Evolutionary conservation across 495 filamentous ascomycete species (phyloP).

Genomic region (Beverwykella pulmonaria): DNA sequence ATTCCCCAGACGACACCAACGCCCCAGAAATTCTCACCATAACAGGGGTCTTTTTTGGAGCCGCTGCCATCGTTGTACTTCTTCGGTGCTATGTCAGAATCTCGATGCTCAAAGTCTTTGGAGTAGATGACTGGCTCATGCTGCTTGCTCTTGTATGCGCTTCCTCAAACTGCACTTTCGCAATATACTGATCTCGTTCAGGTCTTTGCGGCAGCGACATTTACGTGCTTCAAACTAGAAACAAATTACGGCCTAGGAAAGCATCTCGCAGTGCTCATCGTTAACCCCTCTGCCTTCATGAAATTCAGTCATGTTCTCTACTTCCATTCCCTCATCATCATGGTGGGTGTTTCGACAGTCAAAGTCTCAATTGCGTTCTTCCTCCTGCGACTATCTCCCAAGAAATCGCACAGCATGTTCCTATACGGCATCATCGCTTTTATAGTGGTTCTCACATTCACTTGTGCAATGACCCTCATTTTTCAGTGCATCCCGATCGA

Average conservation of each 20-base stretch:
- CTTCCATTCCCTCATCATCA: constrained; percentile 34
- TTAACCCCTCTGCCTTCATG: constrained; percentile 12
- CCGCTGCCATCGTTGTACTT: constrained; percentile 34
- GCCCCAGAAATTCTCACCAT: constrained; percentile 37
- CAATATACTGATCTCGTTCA: constrained; percentile 4
- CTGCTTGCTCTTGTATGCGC: constrained; percentile 36
- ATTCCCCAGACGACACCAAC: constrained; percentile 37
- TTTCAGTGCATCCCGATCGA: constrained; percentile 40
- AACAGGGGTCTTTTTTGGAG: constrained; percentile 33
- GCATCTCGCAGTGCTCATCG: constrained; percentile 33
- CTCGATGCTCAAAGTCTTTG: constrained; percentile 42
- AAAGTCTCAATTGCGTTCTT: constrained; percentile 45
- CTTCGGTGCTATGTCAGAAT: constrained; percentile 42
- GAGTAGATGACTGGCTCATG: constrained; percentile 44
- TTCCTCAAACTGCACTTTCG: background rate
- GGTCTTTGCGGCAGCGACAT: constrained; percentile 23
- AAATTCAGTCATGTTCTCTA: constrained; percentile 30
- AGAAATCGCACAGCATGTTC: constrained; percentile 32
- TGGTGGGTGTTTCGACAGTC: constrained; percentile 33
- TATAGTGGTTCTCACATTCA: constrained; percentile 35
- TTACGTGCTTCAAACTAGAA: constrained; percentile 38
- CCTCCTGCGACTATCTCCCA: constrained; percentile 38
- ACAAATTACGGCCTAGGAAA: constrained; percentile 40
- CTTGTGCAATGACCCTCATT: constrained; percentile 40
- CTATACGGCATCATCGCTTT: constrained; percentile 41